These are phyloP conservation scores for Hanseniaspora uvarum DNA, from an alignment of 1,139 yeast species.

Conservation along the genomic window DNA sequence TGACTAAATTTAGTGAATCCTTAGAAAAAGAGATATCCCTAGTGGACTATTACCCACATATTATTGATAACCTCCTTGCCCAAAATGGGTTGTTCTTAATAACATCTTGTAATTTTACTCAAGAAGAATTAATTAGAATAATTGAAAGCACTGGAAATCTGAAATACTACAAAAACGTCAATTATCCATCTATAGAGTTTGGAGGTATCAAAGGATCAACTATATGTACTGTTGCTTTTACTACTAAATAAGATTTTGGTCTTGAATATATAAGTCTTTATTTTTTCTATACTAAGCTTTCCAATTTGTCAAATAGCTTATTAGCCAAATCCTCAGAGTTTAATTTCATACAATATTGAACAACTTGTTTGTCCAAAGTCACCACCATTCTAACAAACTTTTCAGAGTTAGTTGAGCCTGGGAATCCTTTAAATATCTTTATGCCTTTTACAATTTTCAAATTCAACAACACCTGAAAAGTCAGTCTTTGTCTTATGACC, in stretches of 20 bases:
- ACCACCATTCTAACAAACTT: slow-evolving; percentile 65
- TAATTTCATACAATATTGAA: slow-evolving; percentile 73
- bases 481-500: slow-evolving; percentile 86
- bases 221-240: slow-evolving; percentile 76
- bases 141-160: slow-evolving; percentile 40
- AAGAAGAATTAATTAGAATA: slow-evolving; percentile 52
- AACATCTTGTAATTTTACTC: slow-evolving; percentile 93
- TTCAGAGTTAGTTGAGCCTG: slow-evolving; percentile 69
- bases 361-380: slow-evolving; percentile 52
- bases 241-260: slow-evolving; percentile 25
- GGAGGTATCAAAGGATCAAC: slow-evolving; percentile 85
- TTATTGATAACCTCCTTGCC: slow-evolving; percentile 49
- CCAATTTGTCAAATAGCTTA: slow-evolving; percentile 47
- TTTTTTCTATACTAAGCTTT: slow-evolving; percentile 18
- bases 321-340: slow-evolving; percentile 53
- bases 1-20: slow-evolving; percentile 35
- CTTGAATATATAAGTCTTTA: background rate
- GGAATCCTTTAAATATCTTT: slow-evolving; percentile 65
- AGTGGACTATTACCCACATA: slow-evolving; percentile 50
- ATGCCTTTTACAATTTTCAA: slow-evolving; percentile 52
- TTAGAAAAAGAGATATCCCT: slow-evolving; percentile 23
- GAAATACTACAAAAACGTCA: slow-evolving; percentile 50
- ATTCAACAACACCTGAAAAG: slow-evolving; percentile 72
- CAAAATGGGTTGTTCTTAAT: slow-evolving; percentile 54
- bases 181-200: slow-evolving; percentile 73